Base-by-base conservation (phyloP, 768 basidiomycete species). In the Daedaleopsis sinensis region DNA sequence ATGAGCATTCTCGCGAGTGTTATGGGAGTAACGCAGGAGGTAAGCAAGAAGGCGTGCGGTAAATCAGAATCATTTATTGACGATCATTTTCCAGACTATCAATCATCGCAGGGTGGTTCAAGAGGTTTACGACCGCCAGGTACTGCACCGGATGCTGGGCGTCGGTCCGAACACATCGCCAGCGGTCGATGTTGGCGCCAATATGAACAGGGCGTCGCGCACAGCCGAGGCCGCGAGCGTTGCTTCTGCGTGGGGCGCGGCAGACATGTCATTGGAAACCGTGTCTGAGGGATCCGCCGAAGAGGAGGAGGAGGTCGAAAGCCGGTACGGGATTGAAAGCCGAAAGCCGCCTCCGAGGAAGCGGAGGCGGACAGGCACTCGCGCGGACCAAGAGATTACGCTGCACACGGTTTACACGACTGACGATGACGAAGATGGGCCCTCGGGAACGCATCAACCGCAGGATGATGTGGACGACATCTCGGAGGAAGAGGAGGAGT, bases 1-100 rank as follows among this genome's bases (percentile, higher is more conserved):
- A 76, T 90, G 82, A 93, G 91, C 68, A 89, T 96, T 55, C 72
- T 97, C 47, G 84, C 87, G 3, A 88, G 82, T 36, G 83, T 97
- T 35, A 81, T 96, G 78, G 89, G 90, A 11, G 83, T 96, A 7
- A 90, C 93, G 2, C 87, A 90, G 71, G 91, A 94, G 83, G 94
- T 91, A 62, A 64, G 81, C 65, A 57, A 38, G 27, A 10, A n/a
- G n/a, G 13, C 24, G 3, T 18, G 13, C 43, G 39, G 46, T 63
- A 32, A 38, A 49, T 46, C 49, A 46, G 46, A 54, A 59, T 57
- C 52, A 58, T 24, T 38, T 49, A 24, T 32, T 57, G 52, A 57
- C 58, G 52, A 59, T 64, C 59, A 32, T 61, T 27, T 21, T 48
- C 4, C 67, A 93, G 90, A 91, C 87, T 1, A 82, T 92, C 55